These are phyloP conservation scores for Puccinellia tenuiflora DNA, from an alignment of 176 grass and related monocot species.

Conservation along the genomic window DNA sequence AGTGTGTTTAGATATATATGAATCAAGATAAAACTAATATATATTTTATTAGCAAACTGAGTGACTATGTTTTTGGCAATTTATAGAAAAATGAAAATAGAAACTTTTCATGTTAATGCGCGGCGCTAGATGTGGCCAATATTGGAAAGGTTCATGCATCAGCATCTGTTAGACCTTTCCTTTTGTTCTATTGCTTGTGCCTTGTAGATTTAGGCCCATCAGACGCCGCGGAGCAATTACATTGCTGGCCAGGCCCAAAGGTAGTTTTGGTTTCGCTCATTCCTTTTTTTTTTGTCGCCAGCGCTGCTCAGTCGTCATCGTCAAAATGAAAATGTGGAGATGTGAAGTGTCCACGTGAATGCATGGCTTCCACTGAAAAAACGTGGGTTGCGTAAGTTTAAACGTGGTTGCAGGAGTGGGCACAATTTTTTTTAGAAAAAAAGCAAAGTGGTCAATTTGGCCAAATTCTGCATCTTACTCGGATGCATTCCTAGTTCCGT, in stretches of 20 bases:
- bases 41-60: too few relatives aligned
- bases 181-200: too few relatives aligned
- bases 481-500: background rate
- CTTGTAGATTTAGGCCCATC: background rate
- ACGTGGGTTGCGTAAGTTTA: background rate
- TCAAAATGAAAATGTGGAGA: background rate
- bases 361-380: background rate
- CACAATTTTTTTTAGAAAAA: background rate
- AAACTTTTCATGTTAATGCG: too few relatives aligned
- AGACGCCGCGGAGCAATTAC: background rate
- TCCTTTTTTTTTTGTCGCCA: background rate
- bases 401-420: background rate
- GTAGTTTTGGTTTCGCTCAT: background rate
- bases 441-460: background rate
- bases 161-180: too few relatives aligned
- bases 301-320: background rate
- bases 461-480: background rate
- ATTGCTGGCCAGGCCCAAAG: background rate
- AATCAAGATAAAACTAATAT: too few relatives aligned
- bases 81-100: too few relatives aligned
- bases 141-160: too few relatives aligned
- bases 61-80: too few relatives aligned
- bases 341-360: conserved; percentile 6
- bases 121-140: too few relatives aligned
- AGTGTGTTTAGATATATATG: too few relatives aligned